phyloP scores from a whole-genome alignment of 768 basidiomycete genomes.

The Boletellus sp. region DNA sequence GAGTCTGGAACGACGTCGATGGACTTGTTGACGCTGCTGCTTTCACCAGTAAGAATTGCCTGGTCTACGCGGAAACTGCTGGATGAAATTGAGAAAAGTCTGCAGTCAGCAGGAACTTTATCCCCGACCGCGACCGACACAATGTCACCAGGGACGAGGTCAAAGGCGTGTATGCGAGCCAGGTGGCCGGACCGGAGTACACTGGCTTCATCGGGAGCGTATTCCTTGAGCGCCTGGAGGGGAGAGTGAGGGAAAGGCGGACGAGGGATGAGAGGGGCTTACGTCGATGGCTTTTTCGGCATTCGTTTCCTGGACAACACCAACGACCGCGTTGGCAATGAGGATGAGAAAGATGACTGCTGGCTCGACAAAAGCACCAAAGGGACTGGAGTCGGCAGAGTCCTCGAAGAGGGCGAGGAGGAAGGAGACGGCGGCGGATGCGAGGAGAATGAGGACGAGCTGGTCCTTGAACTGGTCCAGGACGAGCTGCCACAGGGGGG shows the following conservation, averaged over 20 bases:
- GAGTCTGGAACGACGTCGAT: constrained; percentile 62
- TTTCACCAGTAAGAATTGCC: constrained; percentile 95
- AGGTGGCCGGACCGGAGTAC: constrained; percentile 73
- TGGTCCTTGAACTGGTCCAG: constrained; percentile 99
- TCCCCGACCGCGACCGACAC: constrained; percentile 89
- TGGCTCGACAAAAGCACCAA: constrained; percentile 93
- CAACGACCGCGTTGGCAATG: constrained; percentile 94
- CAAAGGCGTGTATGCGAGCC: constrained; percentile 74
- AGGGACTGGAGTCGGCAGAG: constrained; percentile 56
- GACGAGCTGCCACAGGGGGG: constrained; percentile 90
- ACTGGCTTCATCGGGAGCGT: constrained; percentile 95
- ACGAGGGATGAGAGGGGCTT: constrained; percentile 32
- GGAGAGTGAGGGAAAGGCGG: neutral
- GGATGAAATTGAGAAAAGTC: constrained; percentile 83
- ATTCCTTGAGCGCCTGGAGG: constrained; percentile 86
- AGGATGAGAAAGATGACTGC: constrained; percentile 93
- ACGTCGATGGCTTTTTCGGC: constrained; percentile 98
- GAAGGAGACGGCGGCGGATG: constrained; percentile 90
- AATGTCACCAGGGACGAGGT: constrained; percentile 94
- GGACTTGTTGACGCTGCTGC: constrained; percentile 81
- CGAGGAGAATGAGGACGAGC: constrained; percentile 93
- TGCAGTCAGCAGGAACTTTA: constrained; percentile 92
- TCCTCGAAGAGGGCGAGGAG: constrained; percentile 87
- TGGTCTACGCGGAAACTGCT: constrained; percentile 95
- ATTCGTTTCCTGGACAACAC: constrained; percentile 94